A percentile compares a stretch with the other conserved stretches of the same genome.
Conservation (phyloP, 139 green algal genomes). For the Trebouxia sp. region DNA sequence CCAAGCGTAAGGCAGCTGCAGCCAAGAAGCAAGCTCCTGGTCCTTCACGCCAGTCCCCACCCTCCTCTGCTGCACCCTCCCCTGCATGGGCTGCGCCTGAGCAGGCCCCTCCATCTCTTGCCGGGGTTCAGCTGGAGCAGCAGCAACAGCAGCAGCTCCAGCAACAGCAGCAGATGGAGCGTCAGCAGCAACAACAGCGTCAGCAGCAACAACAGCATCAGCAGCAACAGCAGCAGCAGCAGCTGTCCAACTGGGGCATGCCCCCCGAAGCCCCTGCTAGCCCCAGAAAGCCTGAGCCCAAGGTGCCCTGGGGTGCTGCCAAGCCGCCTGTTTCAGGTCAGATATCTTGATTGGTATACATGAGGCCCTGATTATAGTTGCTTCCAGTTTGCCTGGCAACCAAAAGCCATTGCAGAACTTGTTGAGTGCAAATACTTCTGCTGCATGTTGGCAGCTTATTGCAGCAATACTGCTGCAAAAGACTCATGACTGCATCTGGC, state of each 20-base stretch:
- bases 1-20: not conserved
- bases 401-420: no score
- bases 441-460: no score
- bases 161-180: constrained; percentile 33
- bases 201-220: constrained; percentile 33
- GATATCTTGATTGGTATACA: not conserved
- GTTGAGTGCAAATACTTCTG: no score
- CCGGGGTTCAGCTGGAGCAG: constrained; percentile 16
- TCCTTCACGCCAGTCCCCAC: constrained; percentile 1
- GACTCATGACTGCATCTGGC: no score
- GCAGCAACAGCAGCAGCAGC: constrained; percentile 34
- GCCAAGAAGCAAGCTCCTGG: not conserved
- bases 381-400: no score
- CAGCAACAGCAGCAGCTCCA: constrained; percentile 31
- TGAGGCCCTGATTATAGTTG: not conserved
- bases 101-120: not conserved
- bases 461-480: no score
- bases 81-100: constrained; percentile 25
- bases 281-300: constrained; percentile 12
- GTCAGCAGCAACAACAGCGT: constrained; percentile 29
- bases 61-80: no score
- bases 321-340: constrained; percentile 32
- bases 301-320: constrained; percentile 66
- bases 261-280: not conserved
- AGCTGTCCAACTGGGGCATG: not conserved